A percentile compares a stretch with the other conserved stretches of the same genome.
phyloP scores from a whole-genome alignment of 1,139 yeast genomes.

The Eremothecium sinecaudum region DNA sequence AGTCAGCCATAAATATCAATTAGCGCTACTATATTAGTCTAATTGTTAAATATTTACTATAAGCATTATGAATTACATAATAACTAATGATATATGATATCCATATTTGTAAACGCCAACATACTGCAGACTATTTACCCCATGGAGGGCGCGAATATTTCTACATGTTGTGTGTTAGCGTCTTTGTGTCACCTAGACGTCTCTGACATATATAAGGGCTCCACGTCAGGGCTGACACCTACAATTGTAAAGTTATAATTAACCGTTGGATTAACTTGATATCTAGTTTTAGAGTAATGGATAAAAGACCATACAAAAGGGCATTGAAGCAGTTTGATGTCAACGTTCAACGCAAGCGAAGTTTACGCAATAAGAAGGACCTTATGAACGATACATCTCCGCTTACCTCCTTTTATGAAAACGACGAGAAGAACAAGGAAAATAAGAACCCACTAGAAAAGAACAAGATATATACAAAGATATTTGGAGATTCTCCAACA shows the following conservation, averaged over 20 bases:
- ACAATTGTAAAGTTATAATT: no score
- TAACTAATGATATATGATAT: slow-evolving; percentile 3
- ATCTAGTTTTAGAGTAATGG: slow-evolving; percentile 2
- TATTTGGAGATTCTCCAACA: slow-evolving; percentile 5
- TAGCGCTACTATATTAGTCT: no score
- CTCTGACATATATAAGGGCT: neutral
- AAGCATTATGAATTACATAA: slow-evolving; percentile 3
- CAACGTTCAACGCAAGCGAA: slow-evolving; percentile 3
- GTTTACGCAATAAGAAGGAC: slow-evolving; percentile 2
- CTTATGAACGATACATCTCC: slow-evolving; percentile 5
- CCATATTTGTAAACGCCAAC: no score
- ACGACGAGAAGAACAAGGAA: slow-evolving; percentile 4
- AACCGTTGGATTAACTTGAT: no score
- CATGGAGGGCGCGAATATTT: no score
- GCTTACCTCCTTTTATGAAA: slow-evolving; percentile 1
- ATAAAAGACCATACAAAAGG: slow-evolving; percentile 3
- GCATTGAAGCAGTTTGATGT: slow-evolving; percentile 4
- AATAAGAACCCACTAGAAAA: slow-evolving; percentile 1
- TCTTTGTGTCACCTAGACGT: no score
- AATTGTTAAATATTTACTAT: no score
- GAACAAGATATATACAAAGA: neutral
- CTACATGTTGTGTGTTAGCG: no score
- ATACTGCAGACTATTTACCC: no score
- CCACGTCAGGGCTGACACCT: neutral
- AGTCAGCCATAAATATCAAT: no score